A percentile compares a stretch with the other conserved stretches of the same genome.
phyloP scores from a whole-genome alignment of 106 monocot species.

The Amphibolis antarctica region DNA sequence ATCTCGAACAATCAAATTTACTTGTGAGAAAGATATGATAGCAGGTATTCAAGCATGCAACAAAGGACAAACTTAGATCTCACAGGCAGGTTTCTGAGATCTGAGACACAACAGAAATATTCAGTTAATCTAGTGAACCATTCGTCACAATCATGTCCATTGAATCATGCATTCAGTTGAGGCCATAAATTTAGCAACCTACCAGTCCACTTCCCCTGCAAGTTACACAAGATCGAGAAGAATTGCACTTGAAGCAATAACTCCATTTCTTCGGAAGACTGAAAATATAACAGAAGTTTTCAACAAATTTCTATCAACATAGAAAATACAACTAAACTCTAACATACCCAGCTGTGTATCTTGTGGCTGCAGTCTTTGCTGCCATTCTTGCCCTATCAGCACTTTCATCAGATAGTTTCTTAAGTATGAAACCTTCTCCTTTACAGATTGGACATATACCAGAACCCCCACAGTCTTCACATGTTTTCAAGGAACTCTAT shows the following conservation, averaged over 20 bases:
- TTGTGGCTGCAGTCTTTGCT: slow-evolving; percentile 70
- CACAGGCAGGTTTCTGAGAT: too few species aligned
- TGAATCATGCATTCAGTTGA: too few species aligned
- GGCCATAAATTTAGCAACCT: background rate
- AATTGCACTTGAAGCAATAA: slow-evolving; percentile 73
- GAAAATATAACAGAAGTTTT: slow-evolving; percentile 7
- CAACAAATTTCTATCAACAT: background rate
- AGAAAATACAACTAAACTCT: background rate
- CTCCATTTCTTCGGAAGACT: slow-evolving; percentile 96
- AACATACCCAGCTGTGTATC: slow-evolving; percentile 74
- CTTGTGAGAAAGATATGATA: too few species aligned
- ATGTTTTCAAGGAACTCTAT: slow-evolving; percentile 37
- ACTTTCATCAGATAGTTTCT: slow-evolving; percentile 58
- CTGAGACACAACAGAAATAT: too few species aligned
- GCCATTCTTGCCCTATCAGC: slow-evolving; percentile 70
- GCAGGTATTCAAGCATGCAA: too few species aligned
- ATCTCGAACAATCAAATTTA: too few species aligned
- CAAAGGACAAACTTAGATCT: too few species aligned
- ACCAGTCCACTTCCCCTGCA: slow-evolving; percentile 65
- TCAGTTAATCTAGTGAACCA: too few species aligned
- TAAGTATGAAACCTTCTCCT: slow-evolving; percentile 87
- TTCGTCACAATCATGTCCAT: too few species aligned
- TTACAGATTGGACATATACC: slow-evolving; percentile 76
- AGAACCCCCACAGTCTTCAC: slow-evolving; percentile 83
- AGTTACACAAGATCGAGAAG: slow-evolving; percentile 59